Evolutionary conservation across 176 grass and related monocot species (phyloP), one percentile per base, ranked within the genome.

Genomic region (Triticum timopheevii): DNA sequence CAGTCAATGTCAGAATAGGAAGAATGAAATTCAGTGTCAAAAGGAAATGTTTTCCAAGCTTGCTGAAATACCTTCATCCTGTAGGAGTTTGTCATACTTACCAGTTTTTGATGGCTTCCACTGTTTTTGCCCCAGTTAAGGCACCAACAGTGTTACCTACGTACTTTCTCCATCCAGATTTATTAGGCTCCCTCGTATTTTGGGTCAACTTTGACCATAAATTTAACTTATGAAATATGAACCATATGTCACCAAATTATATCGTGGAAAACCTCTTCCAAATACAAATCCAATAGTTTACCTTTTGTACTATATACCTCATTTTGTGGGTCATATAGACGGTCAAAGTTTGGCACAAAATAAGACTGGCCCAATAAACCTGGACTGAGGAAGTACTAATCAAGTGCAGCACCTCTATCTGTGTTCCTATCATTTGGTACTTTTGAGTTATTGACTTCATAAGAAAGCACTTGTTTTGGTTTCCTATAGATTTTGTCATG

Each of bases 361-460:
- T 54, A 54, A 54, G 50, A 54, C 50, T 54, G 50, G 50, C 50
- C 50, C 50, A 54, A 54, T 54, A 54, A 54, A 54, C 50, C 50
- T 54, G 50, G 16, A 7, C 50, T 6, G 50, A 54, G 50, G 50
- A 54, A 54, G 50, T 54, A 54, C 20, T 11, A 70, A 13, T 80
- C 22, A 63, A 73, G 27, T 74, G 69, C 19, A 28, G 28, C 20
- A 65, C n/a, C 42, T 80, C 40, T 85, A 23, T 73, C 79, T 54
- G 16, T 34, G 16, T 12, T 84, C 27, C 47, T 65, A 80, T 65
- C 16, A 72, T 80, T 24, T 64, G 22, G 30, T 73, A 22, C 11
- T 89, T 52, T 76, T 74, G 67, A 67, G 82, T 76, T 74, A 47
- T 88, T 83, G 42, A 52, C 24, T 80, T 65, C 75, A 73, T 79